Base-by-base conservation (phyloP, 2,329 filamentous ascomycete species). In the Ascochyta fabae region DNA sequence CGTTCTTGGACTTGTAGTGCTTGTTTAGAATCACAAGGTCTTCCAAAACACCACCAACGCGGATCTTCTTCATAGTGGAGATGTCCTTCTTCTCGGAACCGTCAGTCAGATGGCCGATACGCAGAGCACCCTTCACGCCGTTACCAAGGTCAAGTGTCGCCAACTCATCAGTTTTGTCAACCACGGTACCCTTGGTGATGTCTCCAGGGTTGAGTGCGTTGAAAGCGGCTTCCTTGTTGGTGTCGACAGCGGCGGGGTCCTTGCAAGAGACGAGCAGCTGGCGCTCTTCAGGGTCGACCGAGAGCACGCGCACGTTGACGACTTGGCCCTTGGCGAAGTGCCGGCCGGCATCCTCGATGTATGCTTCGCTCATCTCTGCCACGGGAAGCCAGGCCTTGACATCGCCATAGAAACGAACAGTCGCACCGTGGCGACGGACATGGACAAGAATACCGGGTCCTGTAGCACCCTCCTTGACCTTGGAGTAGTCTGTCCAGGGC, bases 301-400 rank as follows among this genome's bases (percentile, higher is more conserved):
- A 90, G 31, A 96, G 77, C n/a, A 96, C 87, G 68, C 94, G 91
- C 19, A 97, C 90, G 68, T 87, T 96, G 62, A 99, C 89, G 1
- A 96, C 94, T 74, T 99, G 95, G 0, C 95, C 96, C 39, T 87
- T 78, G 33, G 89, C 87, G 80, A 99, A 99, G 76, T 98, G 93
- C 69, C 96, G 88, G 41, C 85, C 86, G 4, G 95, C 92, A 69
- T 97, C 90, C 64, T 89, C 86, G 68, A 99, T 97, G 71, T 89
- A 97, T 10, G 93, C 92, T 74, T 99, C 95, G 73, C 95, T 98
- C 95, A 99, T 99, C 77, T 99, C 94, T 1, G 91, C 91, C 0
- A 96, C 88, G 2, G 95, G 95, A 50, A 99, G 82, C 79, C 96
- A 99, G 8, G 90, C 96, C 62, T 87, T 86, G 19, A 99, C 81